These are phyloP conservation scores for Botrytis squamosa DNA, from an alignment of 2,329 filamentous ascomycete species.

Conservation along the genomic window DNA sequence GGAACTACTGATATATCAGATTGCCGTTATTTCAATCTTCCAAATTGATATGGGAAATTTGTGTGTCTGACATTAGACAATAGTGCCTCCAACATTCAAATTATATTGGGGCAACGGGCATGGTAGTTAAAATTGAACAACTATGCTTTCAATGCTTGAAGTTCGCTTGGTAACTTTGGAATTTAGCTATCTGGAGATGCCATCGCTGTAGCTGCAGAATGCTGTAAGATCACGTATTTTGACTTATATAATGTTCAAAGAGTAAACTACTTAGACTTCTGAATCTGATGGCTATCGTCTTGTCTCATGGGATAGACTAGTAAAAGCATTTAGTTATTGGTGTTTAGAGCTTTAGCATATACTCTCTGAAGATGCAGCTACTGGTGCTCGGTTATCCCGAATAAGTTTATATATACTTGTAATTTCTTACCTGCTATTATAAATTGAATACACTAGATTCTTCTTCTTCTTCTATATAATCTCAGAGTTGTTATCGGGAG, in stretches of 20 bases:
- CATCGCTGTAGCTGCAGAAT: neutral
- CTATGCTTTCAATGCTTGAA: neutral
- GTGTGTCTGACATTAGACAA: neutral
- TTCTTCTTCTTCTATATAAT: neutral
- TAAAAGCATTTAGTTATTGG: fast-evolving
- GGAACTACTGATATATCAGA: neutral
- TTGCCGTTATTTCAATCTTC: neutral
- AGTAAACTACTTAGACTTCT: neutral
- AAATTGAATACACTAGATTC: neutral
- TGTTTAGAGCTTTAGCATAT: neutral
- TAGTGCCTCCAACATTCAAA: neutral
- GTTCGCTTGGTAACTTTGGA: neutral
- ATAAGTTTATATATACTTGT: neutral
- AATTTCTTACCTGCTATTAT: neutral
- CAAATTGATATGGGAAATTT: neutral
- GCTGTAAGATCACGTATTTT: neutral
- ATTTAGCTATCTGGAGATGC: neutral
- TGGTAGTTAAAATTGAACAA: no score
- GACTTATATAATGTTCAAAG: neutral
- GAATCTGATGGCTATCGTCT: neutral
- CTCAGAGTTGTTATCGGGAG: neutral
- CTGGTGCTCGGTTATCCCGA: no score
- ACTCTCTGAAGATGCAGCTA: neutral
- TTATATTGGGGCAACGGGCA: no score
- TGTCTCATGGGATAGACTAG: neutral